A percentile compares a stretch with the other conserved stretches of the same genome.
Evolutionary conservation across 768 basidiomycete genomes (phyloP).

Genomic region (Xerocomellus intermedius): DNA sequence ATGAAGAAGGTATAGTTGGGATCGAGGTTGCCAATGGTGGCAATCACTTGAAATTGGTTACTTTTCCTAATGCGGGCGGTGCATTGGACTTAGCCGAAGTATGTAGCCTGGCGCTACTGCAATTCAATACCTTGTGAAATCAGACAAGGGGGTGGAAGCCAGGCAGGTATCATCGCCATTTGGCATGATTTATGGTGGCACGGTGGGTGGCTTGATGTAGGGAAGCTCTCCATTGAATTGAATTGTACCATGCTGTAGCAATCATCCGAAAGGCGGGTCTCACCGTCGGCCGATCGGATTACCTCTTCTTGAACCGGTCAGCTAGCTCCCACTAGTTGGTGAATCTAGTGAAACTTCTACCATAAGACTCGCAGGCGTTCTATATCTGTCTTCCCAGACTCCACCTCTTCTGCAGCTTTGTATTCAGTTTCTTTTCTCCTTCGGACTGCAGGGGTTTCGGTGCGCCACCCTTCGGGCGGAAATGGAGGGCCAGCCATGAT

Average conservation of each 20-base stretch:
- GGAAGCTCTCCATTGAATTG: background rate
- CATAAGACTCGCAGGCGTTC: background rate
- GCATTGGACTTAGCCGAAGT: too few relatives aligned
- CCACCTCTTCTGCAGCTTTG: background rate
- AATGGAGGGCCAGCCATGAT: background rate
- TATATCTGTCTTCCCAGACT: too few relatives aligned
- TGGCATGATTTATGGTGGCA: background rate
- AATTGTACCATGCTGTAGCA: constrained; percentile 1
- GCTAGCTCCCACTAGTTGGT: background rate
- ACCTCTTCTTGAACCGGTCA: too few relatives aligned
- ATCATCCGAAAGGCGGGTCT: background rate
- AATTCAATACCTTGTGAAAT: background rate
- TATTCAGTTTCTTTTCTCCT: background rate
- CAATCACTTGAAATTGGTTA: background rate
- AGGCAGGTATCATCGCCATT: background rate
- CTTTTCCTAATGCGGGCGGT: background rate
- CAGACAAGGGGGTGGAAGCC: too few relatives aligned
- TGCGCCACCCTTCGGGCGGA: background rate
- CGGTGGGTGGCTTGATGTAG: background rate
- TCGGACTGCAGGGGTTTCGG: background rate
- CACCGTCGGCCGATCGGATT: background rate
- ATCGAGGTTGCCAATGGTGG: too few relatives aligned
- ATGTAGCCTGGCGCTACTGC: background rate
- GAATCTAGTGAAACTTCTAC: background rate
- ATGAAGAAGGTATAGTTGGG: background rate